Evolutionary conservation across 2,329 filamentous ascomycete genomes (phyloP).

Genomic region (Claviceps pazoutovae): DNA sequence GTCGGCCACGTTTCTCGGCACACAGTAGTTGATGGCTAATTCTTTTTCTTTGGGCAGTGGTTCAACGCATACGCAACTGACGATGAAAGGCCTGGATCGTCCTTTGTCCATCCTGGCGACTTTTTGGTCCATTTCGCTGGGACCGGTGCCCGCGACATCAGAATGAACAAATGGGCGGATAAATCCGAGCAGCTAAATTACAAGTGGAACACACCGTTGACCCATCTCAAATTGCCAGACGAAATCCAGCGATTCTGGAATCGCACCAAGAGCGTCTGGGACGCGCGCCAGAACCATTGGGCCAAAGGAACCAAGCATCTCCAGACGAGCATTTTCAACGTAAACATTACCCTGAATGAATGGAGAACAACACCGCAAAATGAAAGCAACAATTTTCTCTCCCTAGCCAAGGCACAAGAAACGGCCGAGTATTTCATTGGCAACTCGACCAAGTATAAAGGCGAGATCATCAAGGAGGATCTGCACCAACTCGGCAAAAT

Average conservation of each 20-base stretch:
- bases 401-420: neutral
- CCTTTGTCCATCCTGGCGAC: conserved; percentile 6
- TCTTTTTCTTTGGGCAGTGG: conserved; percentile 4
- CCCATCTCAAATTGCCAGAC: neutral
- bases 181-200: neutral
- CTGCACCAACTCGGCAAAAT: neutral
- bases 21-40: neutral
- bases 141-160: neutral
- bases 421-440: neutral
- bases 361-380: neutral
- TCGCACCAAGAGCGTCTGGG: neutral
- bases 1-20: neutral
- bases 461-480: conserved; percentile 2
- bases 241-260: conserved; percentile 3
- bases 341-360: neutral
- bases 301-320: neutral
- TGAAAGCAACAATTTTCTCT: neutral
- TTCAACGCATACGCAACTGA: conserved; percentile 9
- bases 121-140: conserved; percentile 11
- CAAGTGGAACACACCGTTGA: conserved; percentile 2
- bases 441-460: neutral
- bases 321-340: neutral
- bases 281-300: neutral
- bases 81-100: neutral
- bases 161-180: conserved; percentile 2